Conservation (phyloP, 225 moss, liverwort and hornwort species). For the Marchantia polymorpha region DNA sequence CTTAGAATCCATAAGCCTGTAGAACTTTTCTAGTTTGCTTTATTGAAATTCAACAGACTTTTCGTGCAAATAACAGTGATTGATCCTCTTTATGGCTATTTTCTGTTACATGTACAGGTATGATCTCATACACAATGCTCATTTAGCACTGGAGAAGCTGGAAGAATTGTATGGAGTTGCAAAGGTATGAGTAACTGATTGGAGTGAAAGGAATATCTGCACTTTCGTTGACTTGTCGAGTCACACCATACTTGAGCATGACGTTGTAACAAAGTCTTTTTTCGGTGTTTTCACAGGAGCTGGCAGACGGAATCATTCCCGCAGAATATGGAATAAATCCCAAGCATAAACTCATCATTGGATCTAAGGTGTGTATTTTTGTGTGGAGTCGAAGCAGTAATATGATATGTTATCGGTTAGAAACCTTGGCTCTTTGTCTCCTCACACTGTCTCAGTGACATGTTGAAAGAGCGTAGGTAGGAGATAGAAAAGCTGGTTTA, state of each 20-base stretch:
- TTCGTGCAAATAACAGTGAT: background rate
- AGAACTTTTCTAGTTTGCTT: background rate
- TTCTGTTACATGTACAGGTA: constrained; percentile 51
- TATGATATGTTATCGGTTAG: background rate
- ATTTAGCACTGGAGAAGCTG: constrained; percentile 76
- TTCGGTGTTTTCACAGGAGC: constrained; percentile 54
- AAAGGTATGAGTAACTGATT: constrained; percentile 50
- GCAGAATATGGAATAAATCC: constrained; percentile 99
- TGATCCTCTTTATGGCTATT: background rate
- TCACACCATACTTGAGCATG: background rate
- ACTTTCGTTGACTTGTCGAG: no score
- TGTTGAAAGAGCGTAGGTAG: no score
- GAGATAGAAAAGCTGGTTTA: no score
- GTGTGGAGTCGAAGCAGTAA: background rate
- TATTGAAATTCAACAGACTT: background rate
- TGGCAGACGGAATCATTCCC: constrained; percentile 99
- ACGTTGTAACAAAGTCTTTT: background rate
- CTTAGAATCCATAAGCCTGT: background rate
- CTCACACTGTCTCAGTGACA: background rate
- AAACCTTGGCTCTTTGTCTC: background rate
- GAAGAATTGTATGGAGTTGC: constrained; percentile 89
- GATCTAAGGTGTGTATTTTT: constrained; percentile 66
- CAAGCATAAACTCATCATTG: constrained; percentile 86
- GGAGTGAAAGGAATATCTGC: background rate
- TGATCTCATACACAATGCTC: constrained; percentile 95